phyloP scores from a whole-genome alignment of 805 yeast species.

The Geotrichum ghanense region DNA sequence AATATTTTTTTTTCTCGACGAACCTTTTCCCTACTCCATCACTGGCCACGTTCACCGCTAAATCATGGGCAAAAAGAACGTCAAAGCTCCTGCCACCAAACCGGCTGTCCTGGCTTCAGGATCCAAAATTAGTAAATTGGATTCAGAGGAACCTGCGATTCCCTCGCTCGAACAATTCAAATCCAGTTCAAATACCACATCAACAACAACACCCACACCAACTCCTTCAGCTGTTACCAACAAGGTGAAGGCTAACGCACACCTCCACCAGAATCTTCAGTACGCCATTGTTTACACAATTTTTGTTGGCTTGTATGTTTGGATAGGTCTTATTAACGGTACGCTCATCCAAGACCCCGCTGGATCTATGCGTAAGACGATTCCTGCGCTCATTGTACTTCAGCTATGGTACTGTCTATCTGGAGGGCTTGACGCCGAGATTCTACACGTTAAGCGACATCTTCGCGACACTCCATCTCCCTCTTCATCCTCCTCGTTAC shows the following conservation, averaged over 20 bases:
- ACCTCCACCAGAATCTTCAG: background rate
- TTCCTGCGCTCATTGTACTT: constrained; percentile 10
- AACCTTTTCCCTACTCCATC: no score
- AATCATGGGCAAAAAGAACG: background rate
- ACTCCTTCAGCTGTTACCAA: no score
- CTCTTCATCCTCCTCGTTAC: background rate
- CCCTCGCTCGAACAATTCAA: background rate
- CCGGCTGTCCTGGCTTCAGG: background rate
- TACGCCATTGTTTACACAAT: constrained; percentile 6
- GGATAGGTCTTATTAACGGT: constrained; percentile 7
- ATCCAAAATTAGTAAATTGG: background rate
- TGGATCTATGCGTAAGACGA: constrained; percentile 11
- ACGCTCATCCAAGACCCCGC: constrained; percentile 11
- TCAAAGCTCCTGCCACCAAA: background rate
- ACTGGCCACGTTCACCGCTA: no score
- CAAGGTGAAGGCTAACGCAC: background rate
- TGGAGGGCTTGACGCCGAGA: constrained; percentile 8
- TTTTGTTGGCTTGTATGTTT: constrained; percentile 5
- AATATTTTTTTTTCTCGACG: background rate
- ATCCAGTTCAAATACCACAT: background rate
- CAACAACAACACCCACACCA: background rate
- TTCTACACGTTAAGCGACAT: constrained; percentile 3
- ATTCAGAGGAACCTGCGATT: background rate
- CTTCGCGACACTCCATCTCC: background rate
- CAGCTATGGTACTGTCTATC: constrained; percentile 17